Percentiles rank a stretch among this genome's conserved stretches.
Conservation (phyloP, 1,284 basidiomycete genomes). For the Rhodotorula sp. region DNA sequence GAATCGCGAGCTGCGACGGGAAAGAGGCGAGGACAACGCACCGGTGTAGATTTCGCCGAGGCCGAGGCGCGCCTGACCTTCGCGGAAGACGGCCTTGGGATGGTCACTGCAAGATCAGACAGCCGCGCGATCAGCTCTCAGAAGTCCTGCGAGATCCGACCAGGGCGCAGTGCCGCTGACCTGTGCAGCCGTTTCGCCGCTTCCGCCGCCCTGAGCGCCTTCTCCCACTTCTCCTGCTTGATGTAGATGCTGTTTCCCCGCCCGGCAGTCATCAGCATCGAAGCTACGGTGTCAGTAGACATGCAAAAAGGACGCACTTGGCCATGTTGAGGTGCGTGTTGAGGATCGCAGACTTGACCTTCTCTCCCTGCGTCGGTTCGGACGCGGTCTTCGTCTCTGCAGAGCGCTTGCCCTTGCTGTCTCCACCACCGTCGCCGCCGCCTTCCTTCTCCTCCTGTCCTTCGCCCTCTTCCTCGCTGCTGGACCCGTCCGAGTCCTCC, state of each 20-base stretch:
- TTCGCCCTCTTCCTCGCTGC: background rate
- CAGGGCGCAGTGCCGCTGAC: background rate
- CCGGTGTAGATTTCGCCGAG: conserved; percentile 17
- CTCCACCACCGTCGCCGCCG: background rate
- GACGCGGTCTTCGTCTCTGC: background rate
- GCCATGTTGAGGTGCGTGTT: conserved; percentile 23
- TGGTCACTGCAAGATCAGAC: conserved; percentile 10
- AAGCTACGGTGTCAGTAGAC: background rate
- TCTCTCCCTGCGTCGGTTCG: background rate
- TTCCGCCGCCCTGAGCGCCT: conserved; percentile 27
- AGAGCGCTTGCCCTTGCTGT: background rate
- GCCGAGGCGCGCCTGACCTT: conserved; percentile 35
- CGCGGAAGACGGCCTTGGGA: conserved; percentile 31
- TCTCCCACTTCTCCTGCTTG: conserved; percentile 28
- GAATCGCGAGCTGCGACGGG: background rate
- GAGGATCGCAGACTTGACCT: conserved; percentile 10
- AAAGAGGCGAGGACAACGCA: background rate
- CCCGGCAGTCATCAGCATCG: background rate
- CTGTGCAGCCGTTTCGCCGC: conserved; percentile 25
- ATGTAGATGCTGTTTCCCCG: conserved; percentile 12
- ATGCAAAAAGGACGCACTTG: background rate
- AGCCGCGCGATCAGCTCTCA: no score
- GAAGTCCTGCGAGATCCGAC: background rate
- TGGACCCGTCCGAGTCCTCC: background rate
- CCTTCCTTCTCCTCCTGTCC: background rate